phyloP scores from a whole-genome alignment of 1,284 basidiomycete species.

The Ustilago trichophora region DNA sequence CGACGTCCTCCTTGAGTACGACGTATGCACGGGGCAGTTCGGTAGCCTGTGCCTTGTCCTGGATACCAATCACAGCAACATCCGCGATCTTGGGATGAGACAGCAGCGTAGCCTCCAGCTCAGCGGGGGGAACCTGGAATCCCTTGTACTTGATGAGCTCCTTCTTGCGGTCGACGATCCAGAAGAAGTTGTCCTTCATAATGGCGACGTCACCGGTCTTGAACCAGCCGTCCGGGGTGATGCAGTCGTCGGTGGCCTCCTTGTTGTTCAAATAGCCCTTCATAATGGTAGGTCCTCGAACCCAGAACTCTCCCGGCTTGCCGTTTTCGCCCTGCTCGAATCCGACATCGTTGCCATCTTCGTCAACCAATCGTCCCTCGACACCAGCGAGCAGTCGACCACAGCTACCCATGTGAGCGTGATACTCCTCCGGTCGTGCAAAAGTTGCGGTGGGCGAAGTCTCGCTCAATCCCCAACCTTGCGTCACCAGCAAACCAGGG shows the following conservation, averaged over 20 bases:
- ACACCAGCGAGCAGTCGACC: constrained; percentile 81
- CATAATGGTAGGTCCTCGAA: constrained; percentile 44
- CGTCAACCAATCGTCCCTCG: constrained; percentile 77
- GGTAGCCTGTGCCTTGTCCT: constrained; percentile 42
- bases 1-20: constrained; percentile 46
- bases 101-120: constrained; percentile 47
- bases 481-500: constrained; percentile 58
- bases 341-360: constrained; percentile 67
- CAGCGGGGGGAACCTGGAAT: constrained; percentile 58
- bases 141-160: constrained; percentile 59
- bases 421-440: constrained; percentile 39
- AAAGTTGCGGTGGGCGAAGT: constrained; percentile 73
- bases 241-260: constrained; percentile 40
- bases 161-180: constrained; percentile 60
- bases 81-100: constrained; percentile 52
- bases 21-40: constrained; percentile 65
- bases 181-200: constrained; percentile 49
- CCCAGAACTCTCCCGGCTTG: constrained; percentile 55
- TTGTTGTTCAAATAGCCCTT: constrained; percentile 54
- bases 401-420: constrained; percentile 60
- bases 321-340: constrained; percentile 70
- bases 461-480: constrained; percentile 79
- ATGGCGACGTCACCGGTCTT: constrained; percentile 57
- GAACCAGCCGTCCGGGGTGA: constrained; percentile 55
- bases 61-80: constrained; percentile 40